Conservation (phyloP, 257 asterid genomes). For the Sherardia arvensis region DNA sequence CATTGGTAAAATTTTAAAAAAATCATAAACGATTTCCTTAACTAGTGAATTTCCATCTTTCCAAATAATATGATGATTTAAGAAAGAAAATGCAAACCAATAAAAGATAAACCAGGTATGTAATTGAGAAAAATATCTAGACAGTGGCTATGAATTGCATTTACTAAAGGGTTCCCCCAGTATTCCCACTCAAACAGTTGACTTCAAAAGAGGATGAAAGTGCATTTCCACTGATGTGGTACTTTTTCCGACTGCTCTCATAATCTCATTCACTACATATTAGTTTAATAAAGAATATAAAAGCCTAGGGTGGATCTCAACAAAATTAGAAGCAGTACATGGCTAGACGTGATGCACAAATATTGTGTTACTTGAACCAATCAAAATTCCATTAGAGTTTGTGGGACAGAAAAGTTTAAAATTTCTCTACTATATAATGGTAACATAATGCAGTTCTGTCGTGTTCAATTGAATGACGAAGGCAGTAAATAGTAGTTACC, state of each 20-base stretch:
- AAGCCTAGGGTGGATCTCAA: neutral
- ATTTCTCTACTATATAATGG: neutral
- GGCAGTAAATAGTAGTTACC: constrained; percentile 26
- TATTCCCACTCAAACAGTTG: neutral
- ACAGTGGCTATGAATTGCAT: neutral
- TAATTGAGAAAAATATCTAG: neutral
- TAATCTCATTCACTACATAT: neutral
- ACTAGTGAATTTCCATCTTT: neutral
- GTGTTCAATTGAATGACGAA: neutral
- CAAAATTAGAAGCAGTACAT: neutral
- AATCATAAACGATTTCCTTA: too few species aligned
- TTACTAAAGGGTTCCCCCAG: neutral
- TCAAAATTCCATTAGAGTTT: neutral
- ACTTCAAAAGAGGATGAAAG: neutral
- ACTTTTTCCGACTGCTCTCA: neutral
- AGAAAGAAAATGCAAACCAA: neutral
- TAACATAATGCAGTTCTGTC: neutral
- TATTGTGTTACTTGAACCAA: neutral
- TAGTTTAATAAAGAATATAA: neutral
- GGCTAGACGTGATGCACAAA: neutral
- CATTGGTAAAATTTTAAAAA: too few species aligned
- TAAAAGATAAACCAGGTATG: neutral
- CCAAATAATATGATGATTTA: neutral
- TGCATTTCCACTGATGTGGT: neutral
- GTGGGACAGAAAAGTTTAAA: neutral